These are phyloP conservation scores for Cytospora piceicola DNA, from an alignment of 2,329 filamentous ascomycete genomes.

Conservation along the genomic window DNA sequence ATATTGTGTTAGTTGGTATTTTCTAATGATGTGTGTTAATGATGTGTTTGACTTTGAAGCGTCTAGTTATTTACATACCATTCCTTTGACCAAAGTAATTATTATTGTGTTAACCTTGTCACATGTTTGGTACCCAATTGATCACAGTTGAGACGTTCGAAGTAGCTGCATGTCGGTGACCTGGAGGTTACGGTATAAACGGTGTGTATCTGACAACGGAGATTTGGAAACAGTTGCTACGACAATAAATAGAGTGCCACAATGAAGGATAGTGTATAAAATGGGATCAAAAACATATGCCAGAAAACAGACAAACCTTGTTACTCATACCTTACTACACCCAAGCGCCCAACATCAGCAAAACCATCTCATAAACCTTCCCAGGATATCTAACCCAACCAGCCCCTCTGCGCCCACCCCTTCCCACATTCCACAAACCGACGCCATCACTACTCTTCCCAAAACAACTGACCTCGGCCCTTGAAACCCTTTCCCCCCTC, in stretches of 20 bases:
- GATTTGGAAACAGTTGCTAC: not conserved
- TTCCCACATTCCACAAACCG: not conserved
- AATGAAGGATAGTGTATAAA: not conserved
- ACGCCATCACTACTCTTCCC: not conserved
- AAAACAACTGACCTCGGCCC: not conserved
- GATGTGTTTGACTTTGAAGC: too few species aligned
- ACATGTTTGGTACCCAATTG: too few species aligned
- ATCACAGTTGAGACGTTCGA: not conserved
- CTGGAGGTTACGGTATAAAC: not conserved
- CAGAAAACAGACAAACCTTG: not conserved
- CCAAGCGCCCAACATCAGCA: not conserved
- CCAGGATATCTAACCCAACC: not conserved
- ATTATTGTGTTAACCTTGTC: not conserved
- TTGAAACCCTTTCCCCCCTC: not conserved
- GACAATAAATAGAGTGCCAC: not conserved
- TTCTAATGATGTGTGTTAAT: not conserved
- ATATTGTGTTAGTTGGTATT: too few species aligned
- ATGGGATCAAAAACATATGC: not conserved
- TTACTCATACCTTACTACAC: not conserved
- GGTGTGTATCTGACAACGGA: not conserved
- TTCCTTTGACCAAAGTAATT: too few species aligned
- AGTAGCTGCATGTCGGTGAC: not conserved
- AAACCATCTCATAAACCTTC: not conserved
- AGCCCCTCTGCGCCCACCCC: not conserved
- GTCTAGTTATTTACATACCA: too few species aligned